Evolutionary conservation across 2,329 filamentous ascomycete genomes (phyloP).

Genomic region (Monilinia laxa): DNA sequence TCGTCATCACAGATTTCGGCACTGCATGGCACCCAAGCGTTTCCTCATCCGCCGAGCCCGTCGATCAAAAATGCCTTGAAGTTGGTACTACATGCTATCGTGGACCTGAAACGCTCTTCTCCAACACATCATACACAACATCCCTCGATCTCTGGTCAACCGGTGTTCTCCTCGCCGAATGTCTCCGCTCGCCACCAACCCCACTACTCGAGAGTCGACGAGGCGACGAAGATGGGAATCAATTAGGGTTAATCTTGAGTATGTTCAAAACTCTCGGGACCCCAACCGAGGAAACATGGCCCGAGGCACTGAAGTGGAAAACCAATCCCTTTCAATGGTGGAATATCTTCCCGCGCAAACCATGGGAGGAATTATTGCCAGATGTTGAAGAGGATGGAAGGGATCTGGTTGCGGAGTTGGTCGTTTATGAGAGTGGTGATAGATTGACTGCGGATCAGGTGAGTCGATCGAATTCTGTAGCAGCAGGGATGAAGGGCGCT

Average conservation of each 20-base stretch:
- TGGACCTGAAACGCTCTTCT: constrained; percentile 87
- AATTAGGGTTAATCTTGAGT: constrained; percentile 84
- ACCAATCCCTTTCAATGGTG: constrained; percentile 91
- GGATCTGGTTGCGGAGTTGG: constrained; percentile 64
- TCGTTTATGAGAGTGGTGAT: constrained; percentile 68
- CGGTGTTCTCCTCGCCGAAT: constrained; percentile 82
- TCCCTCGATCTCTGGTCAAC: constrained; percentile 86
- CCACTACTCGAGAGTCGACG: constrained; percentile 79
- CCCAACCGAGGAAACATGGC: constrained; percentile 78
- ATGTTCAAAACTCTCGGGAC: constrained; percentile 92
- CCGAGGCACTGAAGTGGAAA: constrained; percentile 66
- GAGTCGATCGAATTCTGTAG: neutral
- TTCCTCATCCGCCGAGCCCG: constrained; percentile 58
- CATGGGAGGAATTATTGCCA: constrained; percentile 71
- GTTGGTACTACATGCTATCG: constrained; percentile 92
- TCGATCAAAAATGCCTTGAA: constrained; percentile 76
- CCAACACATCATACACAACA: constrained; percentile 68
- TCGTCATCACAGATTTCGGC: constrained; percentile 86
- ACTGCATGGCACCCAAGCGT: constrained; percentile 73
- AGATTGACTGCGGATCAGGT: constrained; percentile 68
- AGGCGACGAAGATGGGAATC: constrained; percentile 77
- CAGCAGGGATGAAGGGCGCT: neutral
- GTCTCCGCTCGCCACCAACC: constrained; percentile 51
- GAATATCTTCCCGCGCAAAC: constrained; percentile 63
- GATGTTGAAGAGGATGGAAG: constrained; percentile 57